Base-by-base conservation (phyloP, 2,329 filamentous ascomycete genomes). In the Venturia asperata region DNA sequence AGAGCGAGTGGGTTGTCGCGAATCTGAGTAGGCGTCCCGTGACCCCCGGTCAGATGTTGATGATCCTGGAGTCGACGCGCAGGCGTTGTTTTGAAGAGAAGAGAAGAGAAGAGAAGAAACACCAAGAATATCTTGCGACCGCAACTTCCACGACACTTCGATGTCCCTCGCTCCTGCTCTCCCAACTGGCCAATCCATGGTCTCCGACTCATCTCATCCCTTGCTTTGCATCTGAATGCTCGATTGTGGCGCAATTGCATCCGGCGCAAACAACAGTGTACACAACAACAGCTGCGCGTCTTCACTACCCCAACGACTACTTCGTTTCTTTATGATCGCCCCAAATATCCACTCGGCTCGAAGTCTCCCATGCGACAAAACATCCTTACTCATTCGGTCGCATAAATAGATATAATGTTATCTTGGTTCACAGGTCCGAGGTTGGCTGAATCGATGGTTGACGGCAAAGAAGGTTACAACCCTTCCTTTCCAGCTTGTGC, bases 381-480 rank as follows among this genome's bases (percentile, higher is more conserved):
- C 30, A 58, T 58, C 52, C 52, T 37, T 58, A 58, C 52, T 37
- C 30, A 37, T 58, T 37, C 17, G 52, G 30, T 58, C 52, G 52
- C 52, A 37, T 58, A 58, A 58, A 58, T 58, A 62, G 3, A n/a
- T 47, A 62, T 17, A 34, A 74, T 74, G 72, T 67, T 74, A 61
- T 70, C 74, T 62, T 74, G 72, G 72, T 69, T 74, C n/a, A 72
- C 72, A 21, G 72, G 71, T 60, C 66, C 67, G 45, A 72, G 72
- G 66, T 67, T 67, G 65, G 61, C 66, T 67, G 63, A 70, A 39
- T 47, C n/a, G n/a, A 47, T n/a, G 45, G 47, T 27, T 13, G 47
- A 52, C 13, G 21, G 21, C 52, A 27, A 58, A 34, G 30, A 58
- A 58, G 52, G 52, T 58, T 11, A 58, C 17, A 58, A 5, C n/a